A percentile compares a stretch with the other conserved stretches of the same genome.
Conservation (phyloP, 169 alveolate species). For the Plasmodium chabaudi region DNA sequence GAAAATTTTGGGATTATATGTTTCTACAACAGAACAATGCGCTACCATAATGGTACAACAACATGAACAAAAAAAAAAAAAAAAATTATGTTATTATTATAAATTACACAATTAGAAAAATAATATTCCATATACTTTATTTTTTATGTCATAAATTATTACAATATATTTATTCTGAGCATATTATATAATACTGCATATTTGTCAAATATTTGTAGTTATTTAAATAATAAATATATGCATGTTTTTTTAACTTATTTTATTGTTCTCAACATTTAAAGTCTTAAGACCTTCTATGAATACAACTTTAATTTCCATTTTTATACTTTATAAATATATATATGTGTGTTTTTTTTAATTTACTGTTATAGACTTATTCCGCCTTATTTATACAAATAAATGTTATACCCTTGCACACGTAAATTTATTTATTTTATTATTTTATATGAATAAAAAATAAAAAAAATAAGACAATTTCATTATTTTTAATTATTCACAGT, state of each 20-base stretch:
- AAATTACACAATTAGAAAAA: not conserved
- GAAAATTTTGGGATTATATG: slow-evolving; percentile 11
- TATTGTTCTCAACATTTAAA: slow-evolving; percentile 21
- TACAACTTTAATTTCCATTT: slow-evolving; percentile 13
- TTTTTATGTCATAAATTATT: slow-evolving; percentile 7
- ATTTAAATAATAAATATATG: slow-evolving; percentile 24
- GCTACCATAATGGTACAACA: slow-evolving; percentile 4
- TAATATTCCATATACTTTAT: slow-evolving; percentile 20
- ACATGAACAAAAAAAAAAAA: slow-evolving; percentile 16
- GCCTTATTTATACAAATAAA: slow-evolving; percentile 24
- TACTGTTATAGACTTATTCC: slow-evolving; percentile 20
- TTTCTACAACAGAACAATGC: slow-evolving; percentile 18
- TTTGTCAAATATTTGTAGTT: slow-evolving; percentile 17
- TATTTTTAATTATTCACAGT: slow-evolving; percentile 7
- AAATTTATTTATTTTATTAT: slow-evolving; percentile 25
- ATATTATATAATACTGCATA: slow-evolving; percentile 9
- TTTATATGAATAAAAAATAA: slow-evolving; percentile 28
- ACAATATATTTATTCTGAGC: slow-evolving; percentile 72
- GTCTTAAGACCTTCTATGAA: slow-evolving; percentile 30
- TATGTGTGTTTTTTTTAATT: slow-evolving; percentile 1
- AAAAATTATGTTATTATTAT: slow-evolving; percentile 1
- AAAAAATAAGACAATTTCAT: slow-evolving; percentile 5
- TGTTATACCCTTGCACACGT: slow-evolving; percentile 67
- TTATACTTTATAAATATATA: slow-evolving; percentile 10
- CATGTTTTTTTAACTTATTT: slow-evolving; percentile 25